Evolutionary conservation across 768 basidiomycete species (phyloP).

Genomic region (Suillus hirtellus): DNA sequence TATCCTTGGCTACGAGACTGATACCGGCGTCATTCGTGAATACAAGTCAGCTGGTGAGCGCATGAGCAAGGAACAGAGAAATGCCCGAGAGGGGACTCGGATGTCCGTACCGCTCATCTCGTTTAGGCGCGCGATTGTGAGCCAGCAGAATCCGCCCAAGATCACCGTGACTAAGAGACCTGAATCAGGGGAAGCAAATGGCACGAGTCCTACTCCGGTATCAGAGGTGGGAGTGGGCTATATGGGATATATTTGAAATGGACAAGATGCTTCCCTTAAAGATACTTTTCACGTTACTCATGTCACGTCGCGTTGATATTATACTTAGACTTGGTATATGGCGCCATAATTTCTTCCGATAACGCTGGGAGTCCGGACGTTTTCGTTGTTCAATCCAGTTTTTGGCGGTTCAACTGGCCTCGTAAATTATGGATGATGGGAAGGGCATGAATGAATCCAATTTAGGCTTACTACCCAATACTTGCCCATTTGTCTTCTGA

Average conservation of each 20-base stretch:
- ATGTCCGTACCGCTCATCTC: constrained; percentile 2
- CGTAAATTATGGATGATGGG: background rate
- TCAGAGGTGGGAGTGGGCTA: background rate
- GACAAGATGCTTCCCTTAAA: background rate
- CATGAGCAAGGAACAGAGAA: too few relatives aligned
- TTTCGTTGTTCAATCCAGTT: background rate
- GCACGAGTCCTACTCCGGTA: background rate
- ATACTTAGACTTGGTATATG: background rate
- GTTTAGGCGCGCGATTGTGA: constrained; percentile 6
- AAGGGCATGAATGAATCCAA: background rate
- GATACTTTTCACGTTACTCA: background rate
- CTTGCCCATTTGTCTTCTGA: background rate
- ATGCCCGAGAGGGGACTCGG: background rate
- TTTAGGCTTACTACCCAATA: background rate
- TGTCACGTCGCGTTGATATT: background rate
- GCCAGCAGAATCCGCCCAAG: constrained; percentile 3
- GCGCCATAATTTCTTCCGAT: background rate
- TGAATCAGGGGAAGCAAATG: constrained; percentile 5
- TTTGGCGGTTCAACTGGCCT: background rate
- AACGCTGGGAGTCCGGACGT: background rate
- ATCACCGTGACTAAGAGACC: constrained; percentile 3
- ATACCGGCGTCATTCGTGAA: too few relatives aligned
- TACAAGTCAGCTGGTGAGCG: too few relatives aligned
- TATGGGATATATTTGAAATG: background rate
- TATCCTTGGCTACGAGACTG: too few relatives aligned